Base-by-base conservation (phyloP, 2,329 filamentous ascomycete species). In the Fusarium ramigenum region DNA sequence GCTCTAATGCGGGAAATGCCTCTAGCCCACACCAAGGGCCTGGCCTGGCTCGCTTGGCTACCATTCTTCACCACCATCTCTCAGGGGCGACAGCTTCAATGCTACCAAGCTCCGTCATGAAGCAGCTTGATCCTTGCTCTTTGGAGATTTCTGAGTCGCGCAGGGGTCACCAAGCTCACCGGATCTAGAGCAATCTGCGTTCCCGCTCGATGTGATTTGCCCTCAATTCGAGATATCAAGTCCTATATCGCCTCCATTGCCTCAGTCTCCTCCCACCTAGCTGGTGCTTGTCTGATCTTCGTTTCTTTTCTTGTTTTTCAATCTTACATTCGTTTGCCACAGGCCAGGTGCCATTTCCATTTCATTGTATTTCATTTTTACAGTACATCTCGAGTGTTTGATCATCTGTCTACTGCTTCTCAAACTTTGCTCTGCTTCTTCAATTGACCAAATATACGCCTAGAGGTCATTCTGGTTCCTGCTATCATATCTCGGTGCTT, bases 81-180 rank as follows among this genome's bases (percentile, higher is more conserved):
- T 60, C 64, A 75, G 72, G 66, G 72, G 72, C 58, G 23, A 44
- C 50, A 66, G 39, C 68, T 69, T 59, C 47, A 30, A 69, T 74
- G 60, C 65, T 69, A 74, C 72, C 68, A 72, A 63, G 60, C 49
- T 46, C 68, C 54, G 72, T 72, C 72, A 74, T 63, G 72, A 67
- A 68, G 68, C 43, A 66, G 49, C 64, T 65, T 36, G 44, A 72
- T 46, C 72, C 72, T 75, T 69, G 72, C 39, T 66, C 60, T 62
- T 53, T 52, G 25, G 68, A 72, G 47, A 43, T 43, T 66, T 66
- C 62, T 70, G 58, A 62, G 56, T 72, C 69, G 50, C 50, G 36
- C 52, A 63, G 60, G 71, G 71, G 43, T 58, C 60, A 43, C 47
- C 25, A 32, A 58, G 30, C 59, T 61, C 50, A 43, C 67, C 42